phyloP scores from a whole-genome alignment of 345 rosid species.

The Lenwebbia sp. region DNA sequence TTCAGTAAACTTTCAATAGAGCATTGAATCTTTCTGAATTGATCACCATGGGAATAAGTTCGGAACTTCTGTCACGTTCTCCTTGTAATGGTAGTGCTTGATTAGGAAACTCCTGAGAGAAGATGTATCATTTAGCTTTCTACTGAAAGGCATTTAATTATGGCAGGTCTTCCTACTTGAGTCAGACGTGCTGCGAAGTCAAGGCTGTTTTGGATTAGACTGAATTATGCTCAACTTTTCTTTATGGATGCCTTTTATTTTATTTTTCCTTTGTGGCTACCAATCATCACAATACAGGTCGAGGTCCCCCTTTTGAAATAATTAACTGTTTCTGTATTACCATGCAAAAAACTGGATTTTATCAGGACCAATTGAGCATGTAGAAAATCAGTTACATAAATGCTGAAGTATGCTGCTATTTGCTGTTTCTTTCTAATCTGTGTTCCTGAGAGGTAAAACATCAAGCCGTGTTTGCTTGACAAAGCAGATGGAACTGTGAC shows the following conservation, averaged over 20 bases:
- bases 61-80: not conserved
- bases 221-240: not conserved
- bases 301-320: not conserved
- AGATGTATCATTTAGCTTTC: not conserved
- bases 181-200: not conserved
- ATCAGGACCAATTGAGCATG: not conserved
- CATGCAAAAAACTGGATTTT: not conserved
- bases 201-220: not conserved
- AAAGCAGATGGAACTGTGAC: not conserved
- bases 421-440: not conserved
- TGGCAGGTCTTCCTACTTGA: not conserved
- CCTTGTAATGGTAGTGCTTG: not conserved
- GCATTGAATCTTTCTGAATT: not conserved
- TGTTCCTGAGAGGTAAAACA: not conserved
- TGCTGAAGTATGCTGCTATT: not conserved
- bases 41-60: not conserved
- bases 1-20: not conserved
- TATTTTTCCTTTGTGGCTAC: not conserved
- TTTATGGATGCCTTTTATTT: not conserved
- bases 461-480: not conserved
- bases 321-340: not conserved
- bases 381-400: not conserved
- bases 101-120: not conserved
- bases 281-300: not conserved
- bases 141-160: not conserved